phyloP scores from a whole-genome alignment of 2,329 filamentous ascomycete genomes.

The Monilinia aucupariae region DNA sequence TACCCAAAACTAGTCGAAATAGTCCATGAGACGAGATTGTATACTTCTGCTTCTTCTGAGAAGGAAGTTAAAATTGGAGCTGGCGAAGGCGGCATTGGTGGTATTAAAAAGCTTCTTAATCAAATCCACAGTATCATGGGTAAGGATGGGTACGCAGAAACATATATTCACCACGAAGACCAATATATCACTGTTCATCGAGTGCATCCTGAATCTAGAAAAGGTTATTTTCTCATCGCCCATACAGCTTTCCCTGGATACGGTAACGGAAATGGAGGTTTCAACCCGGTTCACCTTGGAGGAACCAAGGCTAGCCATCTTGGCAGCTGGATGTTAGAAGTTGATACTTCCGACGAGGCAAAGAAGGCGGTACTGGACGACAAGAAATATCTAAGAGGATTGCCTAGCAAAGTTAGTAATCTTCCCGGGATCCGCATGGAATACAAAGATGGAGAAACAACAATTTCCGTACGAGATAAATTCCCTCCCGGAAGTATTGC shows the following conservation, averaged over 20 bases:
- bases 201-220: conserved; percentile 85
- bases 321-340: conserved; percentile 88
- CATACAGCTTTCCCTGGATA: conserved; percentile 94
- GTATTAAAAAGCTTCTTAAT: conserved; percentile 88
- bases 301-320: conserved; percentile 82
- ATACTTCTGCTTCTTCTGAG: conserved; percentile 70
- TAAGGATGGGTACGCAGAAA: conserved; percentile 88
- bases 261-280: conserved; percentile 73
- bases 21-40: conserved; percentile 80
- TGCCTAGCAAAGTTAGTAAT: conserved; percentile 77
- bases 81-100: conserved; percentile 78
- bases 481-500: conserved; percentile 94
- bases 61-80: conserved; percentile 58
- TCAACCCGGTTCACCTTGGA: conserved; percentile 71
- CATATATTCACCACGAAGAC: conserved; percentile 91
- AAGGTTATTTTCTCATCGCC: conserved; percentile 91
- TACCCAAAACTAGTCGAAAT: conserved; percentile 92
- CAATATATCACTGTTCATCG: conserved; percentile 96
- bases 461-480: conserved; percentile 71
- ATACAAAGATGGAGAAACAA: conserved; percentile 64
- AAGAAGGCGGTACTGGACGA: conserved; percentile 62
- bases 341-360: conserved; percentile 69
- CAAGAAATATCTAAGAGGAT: conserved; percentile 65
- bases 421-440: conserved; percentile 70
- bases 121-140: conserved; percentile 95